These are phyloP conservation scores for Phytophthora cryptogea DNA, from an alignment of 352 stramenopile species.

Conservation along the genomic window DNA sequence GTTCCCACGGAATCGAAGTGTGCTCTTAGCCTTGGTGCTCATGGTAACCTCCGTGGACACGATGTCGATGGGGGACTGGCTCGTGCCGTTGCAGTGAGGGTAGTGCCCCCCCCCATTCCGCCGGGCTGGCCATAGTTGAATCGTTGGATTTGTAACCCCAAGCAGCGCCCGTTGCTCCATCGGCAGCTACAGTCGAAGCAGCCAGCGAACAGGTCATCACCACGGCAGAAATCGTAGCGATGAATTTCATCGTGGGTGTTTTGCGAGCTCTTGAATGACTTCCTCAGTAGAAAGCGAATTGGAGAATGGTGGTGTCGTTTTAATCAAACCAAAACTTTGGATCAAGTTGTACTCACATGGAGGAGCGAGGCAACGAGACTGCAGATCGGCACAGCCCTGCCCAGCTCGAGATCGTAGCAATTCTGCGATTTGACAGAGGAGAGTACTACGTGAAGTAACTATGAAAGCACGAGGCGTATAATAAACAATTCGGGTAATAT, in stretches of 20 bases:
- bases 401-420: slow-evolving; percentile 9
- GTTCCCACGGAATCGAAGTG: slow-evolving; percentile 23
- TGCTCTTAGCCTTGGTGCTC: slow-evolving; percentile 4
- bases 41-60: slow-evolving; percentile 7
- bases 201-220: slow-evolving; percentile 6
- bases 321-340: slow-evolving; percentile 1
- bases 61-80: slow-evolving; percentile 40
- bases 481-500: too few species aligned
- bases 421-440: slow-evolving; percentile 11
- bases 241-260: slow-evolving; percentile 19
- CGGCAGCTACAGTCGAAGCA: slow-evolving; percentile 11
- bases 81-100: slow-evolving; percentile 11
- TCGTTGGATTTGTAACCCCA: slow-evolving; percentile 22
- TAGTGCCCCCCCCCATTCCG: slow-evolving; percentile 17
- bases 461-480: too few species aligned
- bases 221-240: slow-evolving; percentile 8
- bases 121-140: background rate
- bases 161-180: slow-evolving; percentile 3
- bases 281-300: slow-evolving; percentile 3
- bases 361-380: slow-evolving; percentile 8
- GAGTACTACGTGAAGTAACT: too few species aligned
- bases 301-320: slow-evolving; percentile 12
- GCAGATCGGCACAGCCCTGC: background rate
- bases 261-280: background rate
- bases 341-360: slow-evolving; percentile 1